Evolutionary conservation across 495 filamentous ascomycete genomes (phyloP), one percentile per base, ranked within the genome.

Genomic region (Penicillium manginii): DNA sequence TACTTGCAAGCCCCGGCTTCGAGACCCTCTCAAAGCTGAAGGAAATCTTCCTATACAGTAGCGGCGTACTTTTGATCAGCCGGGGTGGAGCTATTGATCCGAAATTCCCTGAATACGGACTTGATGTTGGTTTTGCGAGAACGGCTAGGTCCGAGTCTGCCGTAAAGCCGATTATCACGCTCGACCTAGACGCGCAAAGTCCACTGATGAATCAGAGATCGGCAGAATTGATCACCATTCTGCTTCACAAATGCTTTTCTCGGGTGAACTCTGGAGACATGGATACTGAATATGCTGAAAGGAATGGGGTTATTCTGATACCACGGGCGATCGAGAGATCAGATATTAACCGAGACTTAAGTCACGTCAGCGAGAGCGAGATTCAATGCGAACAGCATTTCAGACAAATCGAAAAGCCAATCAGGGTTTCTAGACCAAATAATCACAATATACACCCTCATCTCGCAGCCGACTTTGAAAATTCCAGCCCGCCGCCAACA

Each of bases 141-240:
- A 72, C 71, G 23, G 70, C 71, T 6, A 67, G 73, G 11, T 64
- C 70, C 0, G 71, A 76, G 39, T 64, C 70, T 0, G 70, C 61
- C 0, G 63, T 65, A 6, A 53, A 57, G 9, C 60, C 50, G 0
- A 71, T 75, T 9, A 37, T 73, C n/a, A 64, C 62, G 12, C 54
- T 75, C 2, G 69, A 75, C 22, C 43, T 75, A 11, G 67, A 66
- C 33, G 33, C 45, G 10, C 10, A 56, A 35, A 48, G 58, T 42
- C 11, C 54, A 15, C 32, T 64, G 4, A 19, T 52, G 46, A 7
- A 0, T 35, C 3, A 22, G 31, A 40, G 54, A 54, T 37, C 35
- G 1, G 57, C 59, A 0, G 35, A 60, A 2, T n/a, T 64, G 0
- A 61, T 74, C 14, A 18, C 57, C 3, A 21, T 26, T 9, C 4